Conservation (phyloP, 305 asterid genomes). For the Plantago coronopus region DNA sequence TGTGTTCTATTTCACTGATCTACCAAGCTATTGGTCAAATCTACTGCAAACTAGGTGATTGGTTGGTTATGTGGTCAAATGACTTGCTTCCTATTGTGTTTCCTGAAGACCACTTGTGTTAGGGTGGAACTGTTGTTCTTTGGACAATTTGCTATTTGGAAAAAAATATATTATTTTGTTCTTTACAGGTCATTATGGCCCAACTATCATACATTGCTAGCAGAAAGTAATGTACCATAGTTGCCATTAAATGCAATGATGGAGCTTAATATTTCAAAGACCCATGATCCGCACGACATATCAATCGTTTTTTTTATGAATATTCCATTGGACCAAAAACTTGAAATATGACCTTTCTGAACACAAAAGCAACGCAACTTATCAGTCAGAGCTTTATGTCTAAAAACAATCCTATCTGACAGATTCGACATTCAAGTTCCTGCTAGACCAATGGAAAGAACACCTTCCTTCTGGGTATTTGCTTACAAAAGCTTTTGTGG, state of each 20-base stretch:
- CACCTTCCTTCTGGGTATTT: slow-evolving; percentile 82
- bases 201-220: neutral
- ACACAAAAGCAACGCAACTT: neutral
- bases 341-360: neutral
- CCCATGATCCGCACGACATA: slow-evolving; percentile 2
- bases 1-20: neutral
- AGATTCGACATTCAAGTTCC: slow-evolving; percentile 89
- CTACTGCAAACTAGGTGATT: neutral
- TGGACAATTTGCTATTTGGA: neutral
- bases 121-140: neutral
- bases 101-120: neutral
- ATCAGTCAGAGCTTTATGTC: slow-evolving; percentile 10
- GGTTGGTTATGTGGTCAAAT: neutral
- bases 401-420: slow-evolving; percentile 28
- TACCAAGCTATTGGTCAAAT: neutral
- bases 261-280: slow-evolving; percentile 9
- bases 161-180: neutral
- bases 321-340: slow-evolving; percentile 3
- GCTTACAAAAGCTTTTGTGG: slow-evolving; percentile 65
- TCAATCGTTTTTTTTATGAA: neutral
- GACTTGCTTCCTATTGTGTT: neutral
- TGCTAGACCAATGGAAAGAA: slow-evolving; percentile 94
- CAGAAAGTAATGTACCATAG: slow-evolving; percentile 5
- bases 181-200: neutral
- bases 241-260: slow-evolving; percentile 9